Percentiles rank a stretch among this genome's conserved stretches.
These are phyloP conservation scores for Fusarium mangiferae DNA, from an alignment of 2,329 filamentous ascomycete genomes.

Conservation along the genomic window DNA sequence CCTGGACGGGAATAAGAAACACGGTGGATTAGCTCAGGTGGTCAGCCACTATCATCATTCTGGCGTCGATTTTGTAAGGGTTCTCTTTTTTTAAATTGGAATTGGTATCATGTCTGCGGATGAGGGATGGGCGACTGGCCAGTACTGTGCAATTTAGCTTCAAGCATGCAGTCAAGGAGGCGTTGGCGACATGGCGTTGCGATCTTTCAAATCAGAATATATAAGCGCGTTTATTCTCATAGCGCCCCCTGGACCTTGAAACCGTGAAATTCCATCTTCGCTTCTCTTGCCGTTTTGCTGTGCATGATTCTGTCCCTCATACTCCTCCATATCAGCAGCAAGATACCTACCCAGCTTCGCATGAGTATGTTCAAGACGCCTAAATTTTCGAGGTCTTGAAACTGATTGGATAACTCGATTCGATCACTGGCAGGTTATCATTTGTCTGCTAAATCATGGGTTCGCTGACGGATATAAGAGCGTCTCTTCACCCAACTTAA, in stretches of 20 bases:
- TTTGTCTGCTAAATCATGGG: background rate
- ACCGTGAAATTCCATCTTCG: background rate
- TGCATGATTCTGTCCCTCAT: background rate
- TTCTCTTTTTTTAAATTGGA: background rate
- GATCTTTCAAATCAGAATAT: background rate
- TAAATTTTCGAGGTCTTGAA: too few species aligned
- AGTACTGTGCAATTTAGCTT: background rate
- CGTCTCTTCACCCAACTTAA: background rate
- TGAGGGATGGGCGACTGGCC: background rate
- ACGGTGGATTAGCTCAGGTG: background rate
- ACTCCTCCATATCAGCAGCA: background rate
- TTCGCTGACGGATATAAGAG: background rate
- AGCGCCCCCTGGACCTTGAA: too few species aligned
- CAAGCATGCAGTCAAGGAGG: background rate
- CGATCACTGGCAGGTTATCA: background rate
- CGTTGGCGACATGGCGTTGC: background rate
- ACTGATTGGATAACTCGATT: background rate
- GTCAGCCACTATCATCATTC: background rate
- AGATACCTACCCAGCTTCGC: background rate
- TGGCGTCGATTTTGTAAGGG: background rate
- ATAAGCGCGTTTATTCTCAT: background rate
- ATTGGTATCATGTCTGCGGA: background rate
- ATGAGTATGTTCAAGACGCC: background rate
- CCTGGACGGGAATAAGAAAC: background rate
- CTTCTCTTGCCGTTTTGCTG: background rate